Conservation (phyloP, 1,284 basidiomycete species). For the Apiotrichum veenhuisii region DNA sequence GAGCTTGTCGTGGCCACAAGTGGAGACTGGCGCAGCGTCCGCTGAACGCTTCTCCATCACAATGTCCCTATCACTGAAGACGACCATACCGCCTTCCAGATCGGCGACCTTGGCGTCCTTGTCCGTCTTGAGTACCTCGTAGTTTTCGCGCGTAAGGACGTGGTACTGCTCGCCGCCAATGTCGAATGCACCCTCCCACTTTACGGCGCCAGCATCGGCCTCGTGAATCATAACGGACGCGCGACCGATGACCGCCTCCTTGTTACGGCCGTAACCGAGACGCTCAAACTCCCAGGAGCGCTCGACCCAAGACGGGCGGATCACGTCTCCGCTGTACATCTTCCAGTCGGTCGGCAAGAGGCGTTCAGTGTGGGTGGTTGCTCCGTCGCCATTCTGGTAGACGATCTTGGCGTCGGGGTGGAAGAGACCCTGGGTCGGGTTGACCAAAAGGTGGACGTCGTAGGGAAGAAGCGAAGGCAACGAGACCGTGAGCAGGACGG, state of each 20-base stretch:
- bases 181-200: slow-evolving; percentile 73
- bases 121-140: slow-evolving; percentile 55
- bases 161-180: slow-evolving; percentile 67
- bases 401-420: slow-evolving; percentile 67
- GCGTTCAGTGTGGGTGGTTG: not conserved
- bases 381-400: slow-evolving; percentile 12
- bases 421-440: slow-evolving; percentile 69
- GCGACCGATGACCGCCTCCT: slow-evolving; percentile 57
- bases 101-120: slow-evolving; percentile 59
- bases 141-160: slow-evolving; percentile 68
- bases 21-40: slow-evolving; percentile 16
- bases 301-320: slow-evolving; percentile 54
- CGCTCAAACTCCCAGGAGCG: slow-evolving; percentile 42
- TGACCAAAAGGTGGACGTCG: slow-evolving; percentile 55
- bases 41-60: slow-evolving; percentile 20
- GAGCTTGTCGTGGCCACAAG: slow-evolving; percentile 67
- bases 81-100: slow-evolving; percentile 59
- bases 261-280: slow-evolving; percentile 22
- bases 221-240: slow-evolving; percentile 68
- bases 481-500: slow-evolving; percentile 33
- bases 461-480: slow-evolving; percentile 30
- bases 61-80: slow-evolving; percentile 57
- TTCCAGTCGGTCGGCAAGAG: slow-evolving; percentile 36
- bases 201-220: slow-evolving; percentile 55
- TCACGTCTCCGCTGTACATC: slow-evolving; percentile 67